Conservation (phyloP, 192 early-diverging fungal species). For the Backusella mclennaniae region DNA sequence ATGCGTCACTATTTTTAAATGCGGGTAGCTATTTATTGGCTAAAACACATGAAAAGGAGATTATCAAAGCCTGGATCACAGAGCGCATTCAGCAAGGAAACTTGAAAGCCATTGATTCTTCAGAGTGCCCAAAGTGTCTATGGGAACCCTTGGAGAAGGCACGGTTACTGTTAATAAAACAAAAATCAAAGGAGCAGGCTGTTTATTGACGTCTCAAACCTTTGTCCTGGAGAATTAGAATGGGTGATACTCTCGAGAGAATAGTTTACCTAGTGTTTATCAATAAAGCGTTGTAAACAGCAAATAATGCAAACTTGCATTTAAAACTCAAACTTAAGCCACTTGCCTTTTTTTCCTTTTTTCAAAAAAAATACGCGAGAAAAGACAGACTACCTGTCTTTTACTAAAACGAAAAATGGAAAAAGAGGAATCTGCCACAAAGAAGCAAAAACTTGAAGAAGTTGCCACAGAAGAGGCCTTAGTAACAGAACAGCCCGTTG, state of each 20-base stretch:
- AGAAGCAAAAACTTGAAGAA: conserved; percentile 4
- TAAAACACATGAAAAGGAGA: neutral
- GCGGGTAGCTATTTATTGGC: neutral
- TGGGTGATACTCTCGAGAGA: neutral
- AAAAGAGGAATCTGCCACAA: neutral
- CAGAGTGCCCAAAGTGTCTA: neutral
- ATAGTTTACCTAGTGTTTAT: neutral
- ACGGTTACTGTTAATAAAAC: neutral
- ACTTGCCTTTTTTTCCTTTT: conserved; percentile 3
- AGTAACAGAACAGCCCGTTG: neutral
- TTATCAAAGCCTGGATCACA: neutral
- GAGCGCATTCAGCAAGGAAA: neutral
- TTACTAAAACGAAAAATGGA: neutral
- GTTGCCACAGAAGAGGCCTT: neutral
- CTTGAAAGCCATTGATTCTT: neutral
- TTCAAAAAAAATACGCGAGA: neutral
- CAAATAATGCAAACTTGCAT: neutral
- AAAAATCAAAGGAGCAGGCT: neutral
- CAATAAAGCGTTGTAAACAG: neutral
- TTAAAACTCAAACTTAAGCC: neutral
- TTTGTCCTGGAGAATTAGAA: neutral
- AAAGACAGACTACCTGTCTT: neutral
- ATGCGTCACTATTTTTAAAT: neutral
- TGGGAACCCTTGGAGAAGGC: neutral
- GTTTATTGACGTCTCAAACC: neutral